Evolutionary conservation across 257 asterid genomes (phyloP).

Genomic region (Nicotiana knightiana): DNA sequence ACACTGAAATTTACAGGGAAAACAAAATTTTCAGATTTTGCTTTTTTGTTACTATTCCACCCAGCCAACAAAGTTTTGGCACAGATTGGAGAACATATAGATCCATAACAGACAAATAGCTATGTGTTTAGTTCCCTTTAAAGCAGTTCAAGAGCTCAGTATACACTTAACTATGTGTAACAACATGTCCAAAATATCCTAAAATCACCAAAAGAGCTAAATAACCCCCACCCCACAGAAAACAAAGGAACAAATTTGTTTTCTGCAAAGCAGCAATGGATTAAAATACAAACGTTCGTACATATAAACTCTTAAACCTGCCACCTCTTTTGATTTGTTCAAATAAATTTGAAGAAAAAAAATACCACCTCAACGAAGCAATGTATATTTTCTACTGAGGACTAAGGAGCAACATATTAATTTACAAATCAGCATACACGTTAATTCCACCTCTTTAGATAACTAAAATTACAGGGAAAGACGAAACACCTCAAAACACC

Average conservation of each 20-base stretch:
- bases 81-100: background rate
- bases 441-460: background rate
- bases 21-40: background rate
- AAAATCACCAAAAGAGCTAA: background rate
- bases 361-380: background rate
- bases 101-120: background rate
- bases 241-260: background rate
- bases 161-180: background rate
- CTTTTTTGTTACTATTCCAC: background rate
- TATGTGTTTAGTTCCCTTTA: background rate
- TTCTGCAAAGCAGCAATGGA: background rate
- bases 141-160: background rate
- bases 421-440: background rate
- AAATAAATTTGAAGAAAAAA: background rate
- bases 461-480: background rate
- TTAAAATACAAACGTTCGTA: background rate
- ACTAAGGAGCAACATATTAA: no score
- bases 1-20: background rate
- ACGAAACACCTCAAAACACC: background rate
- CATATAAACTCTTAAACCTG: background rate
- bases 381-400: no score
- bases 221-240: background rate
- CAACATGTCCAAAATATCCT: background rate
- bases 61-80: background rate
- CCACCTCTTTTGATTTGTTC: background rate